Percentiles rank a stretch among this genome's conserved stretches.
phyloP scores from a whole-genome alignment of 2,329 filamentous ascomycete species.

The Dothistroma septosporum region DNA sequence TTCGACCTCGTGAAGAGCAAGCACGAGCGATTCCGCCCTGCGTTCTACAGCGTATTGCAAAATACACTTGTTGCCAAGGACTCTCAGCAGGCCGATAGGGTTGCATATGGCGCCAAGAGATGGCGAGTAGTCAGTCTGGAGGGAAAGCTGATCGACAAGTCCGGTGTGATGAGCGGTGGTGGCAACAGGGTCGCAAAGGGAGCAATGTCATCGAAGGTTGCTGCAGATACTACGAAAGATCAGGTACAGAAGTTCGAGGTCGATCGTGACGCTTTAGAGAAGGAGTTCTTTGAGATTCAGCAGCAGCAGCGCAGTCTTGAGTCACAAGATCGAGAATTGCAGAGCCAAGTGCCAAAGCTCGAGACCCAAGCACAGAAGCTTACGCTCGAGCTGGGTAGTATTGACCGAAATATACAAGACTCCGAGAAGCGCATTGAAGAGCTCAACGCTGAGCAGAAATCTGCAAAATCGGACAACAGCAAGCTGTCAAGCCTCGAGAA shows the following conservation, averaged over 20 bases:
- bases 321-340: constrained; percentile 64
- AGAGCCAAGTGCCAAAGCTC: constrained; percentile 73
- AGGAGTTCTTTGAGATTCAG: constrained; percentile 78
- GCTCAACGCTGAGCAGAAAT: constrained; percentile 72
- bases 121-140: constrained; percentile 97
- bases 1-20: constrained; percentile 92
- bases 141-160: constrained; percentile 94
- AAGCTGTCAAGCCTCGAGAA: constrained; percentile 70
- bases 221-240: constrained; percentile 81
- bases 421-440: constrained; percentile 82
- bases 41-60: constrained; percentile 92
- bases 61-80: constrained; percentile 92
- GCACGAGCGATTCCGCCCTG: constrained; percentile 78
- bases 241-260: constrained; percentile 82
- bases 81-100: constrained; percentile 91
- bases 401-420: constrained; percentile 77
- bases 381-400: constrained; percentile 79
- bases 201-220: constrained; percentile 93
- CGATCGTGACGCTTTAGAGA: constrained; percentile 79
- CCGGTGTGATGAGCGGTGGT: constrained; percentile 97
- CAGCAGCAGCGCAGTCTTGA: constrained; percentile 80
- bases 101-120: constrained; percentile 86
- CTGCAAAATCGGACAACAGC: constrained; percentile 73
- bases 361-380: constrained; percentile 93
- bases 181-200: constrained; percentile 86